Base-by-base conservation (phyloP, 768 basidiomycete genomes). In the Kwoniella bestiolae region DNA sequence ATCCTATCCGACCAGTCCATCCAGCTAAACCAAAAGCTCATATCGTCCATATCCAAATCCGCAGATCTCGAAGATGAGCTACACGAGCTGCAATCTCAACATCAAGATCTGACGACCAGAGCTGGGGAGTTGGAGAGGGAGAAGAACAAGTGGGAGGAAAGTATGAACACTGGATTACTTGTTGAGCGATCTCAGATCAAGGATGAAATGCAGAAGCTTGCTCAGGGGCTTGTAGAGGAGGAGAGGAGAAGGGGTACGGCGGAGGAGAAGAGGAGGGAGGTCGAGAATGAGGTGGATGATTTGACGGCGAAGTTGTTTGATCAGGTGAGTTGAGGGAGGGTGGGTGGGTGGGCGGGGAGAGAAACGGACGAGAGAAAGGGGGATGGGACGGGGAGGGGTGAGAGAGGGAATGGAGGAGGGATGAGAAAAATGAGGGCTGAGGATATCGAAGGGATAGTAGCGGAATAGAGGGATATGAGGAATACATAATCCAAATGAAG, bases 181-280 rank as follows among this genome's bases (percentile, higher is more conserved):
- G 94, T 99, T 23, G 95, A 99, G 80, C 90, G 91, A 77, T 84
- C 87, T 23, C 89, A 94, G 81, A 94, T 98, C 60, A 93, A 91
- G 8, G 79, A 88, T 2, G 95, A 99, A 83, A 88, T 99, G 64
- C 94, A 88, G 71, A 86, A 94, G 31, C 83, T 99, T 65, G 97
- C 97, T 88, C 91, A 94, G 73, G 90, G 89, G 68, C 89, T 94
- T n/a, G 91, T 92, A 21, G 92, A 95, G 74, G 95, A 96, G 82
- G 93, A 94, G 14, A 88, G 91, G 1, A 87, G 89, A 70, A 86
- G 95, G 14, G 94, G 93, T 12, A 89, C 92, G 79, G 94, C 94
- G 1, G 94, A 95, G 81, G 87, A 84, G 55, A 93, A 92, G 4
- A 86, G 89, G 34, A 83, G 79, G 0, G 87, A 87, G 68, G 95